Base-by-base conservation (phyloP, 495 filamentous ascomycete species). In the Penicillium chermesinum region DNA sequence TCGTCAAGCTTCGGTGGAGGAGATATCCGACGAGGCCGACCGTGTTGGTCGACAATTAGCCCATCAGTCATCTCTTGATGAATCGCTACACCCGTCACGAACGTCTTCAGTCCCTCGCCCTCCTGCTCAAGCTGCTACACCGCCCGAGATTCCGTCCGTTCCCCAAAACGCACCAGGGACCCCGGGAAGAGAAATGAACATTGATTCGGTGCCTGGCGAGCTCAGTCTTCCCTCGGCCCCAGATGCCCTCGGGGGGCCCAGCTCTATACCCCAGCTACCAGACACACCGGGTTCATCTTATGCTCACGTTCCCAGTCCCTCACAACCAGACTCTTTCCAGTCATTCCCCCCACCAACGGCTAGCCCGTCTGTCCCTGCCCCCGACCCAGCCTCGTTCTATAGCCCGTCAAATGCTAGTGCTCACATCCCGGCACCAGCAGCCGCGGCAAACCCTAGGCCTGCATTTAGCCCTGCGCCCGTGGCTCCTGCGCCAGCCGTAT, bases 1-100 rank as follows among this genome's bases (percentile, higher is more conserved):
- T 36, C 59, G 63, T 44, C 81, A 82, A 44, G 73, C 83, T 3
- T 82, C 76, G 1, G 78, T 89, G 13, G 73, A 77, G 53, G 76
- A 79, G 13, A 54, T 71, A 5, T 64, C 66, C 7, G 76, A 80
- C 39, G 77, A 77, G 40, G 58, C 75, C 16, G 62, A 74, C 44
- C 67, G 59, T 15, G 36, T 72, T 12, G 57, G 65, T 30, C 55
- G 53, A 38, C 55, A 60, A 4, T 53, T 73, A 25, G 69, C 69
- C 6, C 56, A 57, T 40, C 61, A 67, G 45, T 70, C 76, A 10
- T 64, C 52, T 9, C 52, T 73, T 7, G 69, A 80, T 44, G 67
- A 77, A 44, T 70, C 80, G 7, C 59, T 77, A 19, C 64, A 80
- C 53, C 71, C 78, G 32, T 82, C 80, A 15, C 61, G 65, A 47